Percentiles rank a stretch among this genome's conserved stretches.
Conservation (phyloP, 148 eudicot genomes). For the Camellia japonica region DNA sequence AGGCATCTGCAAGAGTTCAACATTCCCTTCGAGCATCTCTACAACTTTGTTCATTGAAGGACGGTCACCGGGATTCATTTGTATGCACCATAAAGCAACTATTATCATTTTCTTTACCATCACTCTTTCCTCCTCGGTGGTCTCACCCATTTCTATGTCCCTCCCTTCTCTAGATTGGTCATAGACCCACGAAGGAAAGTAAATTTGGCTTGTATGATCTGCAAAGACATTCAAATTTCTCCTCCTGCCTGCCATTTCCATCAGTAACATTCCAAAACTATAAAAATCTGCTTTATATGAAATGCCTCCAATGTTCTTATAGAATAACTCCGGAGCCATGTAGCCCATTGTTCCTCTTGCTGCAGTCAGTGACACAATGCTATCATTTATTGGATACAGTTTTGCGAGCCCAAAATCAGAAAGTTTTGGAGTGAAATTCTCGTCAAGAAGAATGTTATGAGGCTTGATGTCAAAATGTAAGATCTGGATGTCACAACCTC, state of each 20-base stretch:
- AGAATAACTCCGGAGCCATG: neutral
- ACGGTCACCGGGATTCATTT: neutral
- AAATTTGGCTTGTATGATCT: neutral
- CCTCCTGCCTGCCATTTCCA: slow-evolving; percentile 23
- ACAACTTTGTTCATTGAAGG: neutral
- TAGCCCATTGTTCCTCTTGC: neutral
- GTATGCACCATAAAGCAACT: neutral
- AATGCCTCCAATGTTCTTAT: neutral
- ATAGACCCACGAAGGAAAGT: neutral
- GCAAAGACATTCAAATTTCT: neutral
- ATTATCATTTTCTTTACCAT: neutral
- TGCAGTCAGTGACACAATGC: neutral
- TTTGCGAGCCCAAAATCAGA: slow-evolving; percentile 13
- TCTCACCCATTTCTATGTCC: neutral
- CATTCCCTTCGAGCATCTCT: neutral
- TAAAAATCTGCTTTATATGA: neutral
- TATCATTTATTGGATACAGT: neutral
- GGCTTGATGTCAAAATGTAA: slow-evolving; percentile 15
- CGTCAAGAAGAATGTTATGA: slow-evolving; percentile 5
- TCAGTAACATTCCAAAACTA: slow-evolving; percentile 11
- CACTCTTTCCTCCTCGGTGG: neutral
- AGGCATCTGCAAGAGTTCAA: neutral
- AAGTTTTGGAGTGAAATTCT: slow-evolving; percentile 1
- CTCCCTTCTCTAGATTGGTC: neutral
- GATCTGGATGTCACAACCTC: slow-evolving; percentile 8